Evolutionary conservation across 2,329 filamentous ascomycete species (phyloP).

Genomic region (Fusarium denticulatum): DNA sequence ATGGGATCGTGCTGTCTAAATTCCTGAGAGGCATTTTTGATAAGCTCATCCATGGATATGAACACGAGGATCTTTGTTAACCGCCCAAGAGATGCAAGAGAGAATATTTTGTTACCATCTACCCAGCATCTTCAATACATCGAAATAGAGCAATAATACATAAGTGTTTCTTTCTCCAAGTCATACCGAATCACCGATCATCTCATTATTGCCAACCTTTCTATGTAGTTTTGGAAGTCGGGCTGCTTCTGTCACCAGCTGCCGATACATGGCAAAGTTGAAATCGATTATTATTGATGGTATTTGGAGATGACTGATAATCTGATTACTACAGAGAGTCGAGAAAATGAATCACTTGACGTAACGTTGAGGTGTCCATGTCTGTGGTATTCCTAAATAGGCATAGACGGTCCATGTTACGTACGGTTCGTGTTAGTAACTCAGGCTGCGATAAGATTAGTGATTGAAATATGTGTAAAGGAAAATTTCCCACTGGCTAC

Average conservation of each 20-base stretch:
- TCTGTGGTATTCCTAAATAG: neutral
- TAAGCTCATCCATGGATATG: no score
- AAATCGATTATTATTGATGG: accelerated
- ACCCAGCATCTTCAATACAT: no score
- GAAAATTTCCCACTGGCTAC: neutral
- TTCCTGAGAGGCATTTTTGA: no score
- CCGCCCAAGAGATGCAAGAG: no score
- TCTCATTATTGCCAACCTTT: no score
- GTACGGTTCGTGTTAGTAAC: slow-evolving; percentile 24
- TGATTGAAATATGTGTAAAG: slow-evolving; percentile 15
- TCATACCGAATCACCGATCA: no score
- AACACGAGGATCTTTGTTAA: no score
- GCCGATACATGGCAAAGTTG: accelerated
- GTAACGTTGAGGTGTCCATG: neutral
- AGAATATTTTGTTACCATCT: no score
- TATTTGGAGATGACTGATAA: neutral
- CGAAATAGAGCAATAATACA: no score
- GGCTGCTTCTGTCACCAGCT: neutral
- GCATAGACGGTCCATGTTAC: neutral
- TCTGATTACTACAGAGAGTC: neutral
- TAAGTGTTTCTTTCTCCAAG: no score
- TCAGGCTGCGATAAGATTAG: neutral
- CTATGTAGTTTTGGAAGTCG: neutral
- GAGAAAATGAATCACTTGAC: neutral
- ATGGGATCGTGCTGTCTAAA: no score